Conservation (phyloP, 192 early-diverging fungal species). For the Rhizophagus clarus region DNA sequence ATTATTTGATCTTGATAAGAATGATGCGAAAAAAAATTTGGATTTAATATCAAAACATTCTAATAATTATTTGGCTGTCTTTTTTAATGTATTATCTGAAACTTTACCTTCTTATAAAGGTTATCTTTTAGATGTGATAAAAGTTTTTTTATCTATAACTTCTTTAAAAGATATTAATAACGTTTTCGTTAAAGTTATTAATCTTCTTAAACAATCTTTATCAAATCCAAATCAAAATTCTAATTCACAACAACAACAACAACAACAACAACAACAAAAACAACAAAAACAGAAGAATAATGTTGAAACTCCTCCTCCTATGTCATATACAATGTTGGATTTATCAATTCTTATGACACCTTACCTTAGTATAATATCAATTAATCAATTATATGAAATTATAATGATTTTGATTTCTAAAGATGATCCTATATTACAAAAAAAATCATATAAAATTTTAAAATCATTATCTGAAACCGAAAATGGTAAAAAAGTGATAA, state of each 20-base stretch:
- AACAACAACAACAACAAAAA: too few relatives aligned
- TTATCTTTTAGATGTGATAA: constrained; percentile 70
- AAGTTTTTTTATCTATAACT: constrained; percentile 66
- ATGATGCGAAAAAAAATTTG: constrained; percentile 60
- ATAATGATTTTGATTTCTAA: constrained; percentile 59
- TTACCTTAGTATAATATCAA: constrained; percentile 70
- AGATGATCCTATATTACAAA: constrained; percentile 78
- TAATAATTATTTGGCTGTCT: constrained; percentile 69
- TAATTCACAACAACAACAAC: constrained; percentile 32
- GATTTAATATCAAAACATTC: constrained; percentile 65
- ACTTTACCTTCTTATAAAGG: constrained; percentile 64
- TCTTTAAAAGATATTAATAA: constrained; percentile 59
- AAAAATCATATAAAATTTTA: constrained; percentile 94
- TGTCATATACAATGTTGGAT: constrained; percentile 87
- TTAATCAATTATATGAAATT: constrained; percentile 60
- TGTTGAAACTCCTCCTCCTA: constrained; percentile 67
- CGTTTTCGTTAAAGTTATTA: constrained; percentile 65
- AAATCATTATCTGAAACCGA: constrained; percentile 55
- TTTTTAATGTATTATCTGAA: constrained; percentile 80
- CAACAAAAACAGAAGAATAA: background rate
- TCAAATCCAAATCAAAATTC: constrained; percentile 56
- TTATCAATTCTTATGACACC: constrained; percentile 74
- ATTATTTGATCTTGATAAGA: constrained; percentile 49
- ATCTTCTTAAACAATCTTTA: constrained; percentile 59
- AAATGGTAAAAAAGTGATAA: constrained; percentile 48